Percentiles rank a stretch among this genome's conserved stretches.
These are phyloP conservation scores for Exidia glandulosa DNA, from an alignment of 768 basidiomycete species.

Conservation along the genomic window DNA sequence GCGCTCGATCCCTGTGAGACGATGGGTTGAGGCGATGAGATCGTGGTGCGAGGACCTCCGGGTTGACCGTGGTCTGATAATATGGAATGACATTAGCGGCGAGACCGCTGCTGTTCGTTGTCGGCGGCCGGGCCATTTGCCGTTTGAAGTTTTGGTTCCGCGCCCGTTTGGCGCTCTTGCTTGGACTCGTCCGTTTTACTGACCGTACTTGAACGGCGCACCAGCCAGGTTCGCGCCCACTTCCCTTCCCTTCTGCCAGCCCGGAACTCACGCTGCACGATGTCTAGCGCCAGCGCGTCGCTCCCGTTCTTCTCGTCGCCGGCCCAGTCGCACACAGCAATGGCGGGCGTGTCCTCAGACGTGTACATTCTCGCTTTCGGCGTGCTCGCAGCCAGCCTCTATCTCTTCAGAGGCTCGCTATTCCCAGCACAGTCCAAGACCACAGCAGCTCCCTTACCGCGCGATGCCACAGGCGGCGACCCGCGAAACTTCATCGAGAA, in stretches of 20 bases:
- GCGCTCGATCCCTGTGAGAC: too few species aligned
- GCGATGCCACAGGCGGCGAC: slow-evolving; percentile 48
- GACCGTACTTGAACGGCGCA: background rate
- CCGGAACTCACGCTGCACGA: background rate
- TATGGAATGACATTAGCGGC: too few species aligned
- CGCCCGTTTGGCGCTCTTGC: background rate
- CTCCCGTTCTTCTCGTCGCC: background rate
- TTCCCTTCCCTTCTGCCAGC: background rate
- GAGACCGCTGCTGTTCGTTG: too few species aligned
- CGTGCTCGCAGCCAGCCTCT: slow-evolving; percentile 61
- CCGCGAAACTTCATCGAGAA: slow-evolving; percentile 91
- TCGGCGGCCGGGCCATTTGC: too few species aligned
- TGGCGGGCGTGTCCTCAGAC: slow-evolving; percentile 41
- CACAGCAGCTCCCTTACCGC: slow-evolving; percentile 32
- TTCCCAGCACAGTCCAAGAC: slow-evolving; percentile 58
- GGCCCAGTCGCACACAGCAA: background rate
- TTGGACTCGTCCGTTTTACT: too few species aligned
- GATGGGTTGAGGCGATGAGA: too few species aligned
- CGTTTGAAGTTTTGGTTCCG: background rate
- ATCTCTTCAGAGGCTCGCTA: slow-evolving; percentile 76
- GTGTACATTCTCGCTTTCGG: slow-evolving; percentile 61
- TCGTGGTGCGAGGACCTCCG: too few species aligned
- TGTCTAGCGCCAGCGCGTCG: background rate
- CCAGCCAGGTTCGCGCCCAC: background rate
- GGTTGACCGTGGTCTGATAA: too few species aligned